Evolutionary conservation across 1,284 basidiomycete species (phyloP), one percentile per base, ranked within the genome.

Genomic region (Abortiporus biennis): DNA sequence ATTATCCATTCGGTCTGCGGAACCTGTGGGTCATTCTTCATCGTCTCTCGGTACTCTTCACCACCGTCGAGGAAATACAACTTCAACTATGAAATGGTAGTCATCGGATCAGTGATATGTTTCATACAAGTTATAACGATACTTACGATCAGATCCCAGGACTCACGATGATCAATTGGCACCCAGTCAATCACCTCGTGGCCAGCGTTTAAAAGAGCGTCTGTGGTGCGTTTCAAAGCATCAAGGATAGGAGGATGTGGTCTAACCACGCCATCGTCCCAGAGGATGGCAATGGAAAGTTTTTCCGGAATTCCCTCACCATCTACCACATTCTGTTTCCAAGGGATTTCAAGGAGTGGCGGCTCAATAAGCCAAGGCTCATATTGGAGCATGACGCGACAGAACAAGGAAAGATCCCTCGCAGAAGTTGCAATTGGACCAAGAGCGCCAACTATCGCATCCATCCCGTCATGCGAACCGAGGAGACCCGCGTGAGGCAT

Each of bases 291-390:
- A 52, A 81, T 68, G 25, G 65, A 68, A 30, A 82, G 59, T 47
- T 62, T 67, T 42, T 62, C 49, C 3, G 72, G 68, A 23, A 74
- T 49, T 13, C 58, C 68, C 30, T 56, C 36, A 2, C 69, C 72
- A 17, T 65, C 59, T 4, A 52, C 62, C 39, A 67, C 49, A 32
- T 58, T 58, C 50, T 56, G 63, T 49, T 62, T 67, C 78, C 78
- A 80, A 8, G 74, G 73, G 38, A 77, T 74, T 45, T 70, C 67
- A 19, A 76, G 53, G 20, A 74, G 65, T 12, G 67, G 58, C 8
- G 76, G 72, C 49, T 80, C 77, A n/a, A 59, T 42, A 3, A 68
- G 55, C 78, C 78, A 80, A 1, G 77, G 74, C 50, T 75, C 50
- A 40, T 67, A 63, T 17, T 67, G 64, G 17, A 74, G 55, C 62